Evolutionary conservation across 768 basidiomycete genomes (phyloP), one percentile per base, ranked within the genome.

Genomic region (Tubosaeta sp.): DNA sequence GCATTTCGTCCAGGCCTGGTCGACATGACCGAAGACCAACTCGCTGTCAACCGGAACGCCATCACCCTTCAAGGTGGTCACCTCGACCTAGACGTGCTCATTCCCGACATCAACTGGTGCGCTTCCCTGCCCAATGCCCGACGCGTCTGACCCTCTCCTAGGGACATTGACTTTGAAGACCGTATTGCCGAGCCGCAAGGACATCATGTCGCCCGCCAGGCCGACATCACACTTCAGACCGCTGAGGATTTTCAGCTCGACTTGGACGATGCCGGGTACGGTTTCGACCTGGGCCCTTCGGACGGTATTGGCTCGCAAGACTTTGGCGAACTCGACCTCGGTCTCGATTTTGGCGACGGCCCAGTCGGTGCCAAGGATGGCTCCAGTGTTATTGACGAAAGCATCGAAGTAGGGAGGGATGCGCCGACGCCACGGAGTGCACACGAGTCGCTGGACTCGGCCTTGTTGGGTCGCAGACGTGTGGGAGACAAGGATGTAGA

Each of bases 1-100:
- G 91, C 94, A 4, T 97, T 98, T 71, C 86, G 94, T 49, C 93
- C 94, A 16, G 95, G 93, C 54, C 72, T 93, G 9, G 97, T 97
- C 34, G 97, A 99, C 71, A 83, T 98, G 81, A 92, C 93, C 6
- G 94, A 95, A 57, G 95, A 97, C 55, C 91, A 95, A 68, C 79
- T 95, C 1, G 83, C 82, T 0, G 92, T 91, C 34, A 86, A 85
- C 66, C 84, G 86, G 64, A 91, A 89, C 55, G 82, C 93, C 27
- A 95, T 97, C 70, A 95, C 93, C 1, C 77, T 95, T 32, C 84
- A 89, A 63, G 80, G 81, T 1, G 84, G 81, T 46, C 84, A 82
- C 47, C 74, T 93, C 34, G 91, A 93, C 62, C 75, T 94, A 32
- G 90, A 94, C 58, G 75, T 91, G 19, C 73, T 90, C 9, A 73